Conservation (phyloP, 2,329 filamentous ascomycete genomes). For the Westerdykella ornata region DNA sequence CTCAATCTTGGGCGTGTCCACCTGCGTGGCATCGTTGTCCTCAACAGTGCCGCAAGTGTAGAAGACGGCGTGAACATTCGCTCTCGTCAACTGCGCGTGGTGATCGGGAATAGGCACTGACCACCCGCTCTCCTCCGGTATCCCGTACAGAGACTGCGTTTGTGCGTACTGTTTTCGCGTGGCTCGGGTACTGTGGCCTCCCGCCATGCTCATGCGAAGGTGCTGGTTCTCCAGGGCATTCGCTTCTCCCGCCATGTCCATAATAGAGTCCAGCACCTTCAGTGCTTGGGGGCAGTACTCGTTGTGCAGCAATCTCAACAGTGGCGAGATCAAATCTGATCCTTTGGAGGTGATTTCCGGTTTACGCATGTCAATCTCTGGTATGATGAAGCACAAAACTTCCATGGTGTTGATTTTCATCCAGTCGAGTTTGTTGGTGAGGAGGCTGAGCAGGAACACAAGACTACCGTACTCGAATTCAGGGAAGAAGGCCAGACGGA, state of each 20-base stretch:
- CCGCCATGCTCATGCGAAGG: conserved; percentile 95
- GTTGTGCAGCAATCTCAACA: conserved; percentile 82
- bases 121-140: conserved; percentile 93
- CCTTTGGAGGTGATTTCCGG: conserved; percentile 85
- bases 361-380: conserved; percentile 87
- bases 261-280: conserved; percentile 87
- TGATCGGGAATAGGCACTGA: conserved; percentile 88
- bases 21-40: conserved; percentile 47
- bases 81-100: conserved; percentile 76
- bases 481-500: conserved; percentile 74
- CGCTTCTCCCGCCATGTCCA: conserved; percentile 76
- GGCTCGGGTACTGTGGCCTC: conserved; percentile 68
- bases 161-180: conserved; percentile 92
- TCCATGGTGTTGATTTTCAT: conserved; percentile 92
- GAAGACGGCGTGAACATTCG: conserved; percentile 93
- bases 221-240: conserved; percentile 86
- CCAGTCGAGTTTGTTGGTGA: conserved; percentile 84
- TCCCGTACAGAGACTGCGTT: conserved; percentile 90
- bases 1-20: conserved; percentile 77
- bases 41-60: conserved; percentile 69
- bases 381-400: conserved; percentile 75
- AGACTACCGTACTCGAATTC: conserved; percentile 76
- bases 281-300: conserved; percentile 90
- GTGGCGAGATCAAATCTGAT: conserved; percentile 87
- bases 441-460: conserved; percentile 80